Base-by-base conservation (phyloP, 768 basidiomycete genomes). In the Lentinula boryana region DNA sequence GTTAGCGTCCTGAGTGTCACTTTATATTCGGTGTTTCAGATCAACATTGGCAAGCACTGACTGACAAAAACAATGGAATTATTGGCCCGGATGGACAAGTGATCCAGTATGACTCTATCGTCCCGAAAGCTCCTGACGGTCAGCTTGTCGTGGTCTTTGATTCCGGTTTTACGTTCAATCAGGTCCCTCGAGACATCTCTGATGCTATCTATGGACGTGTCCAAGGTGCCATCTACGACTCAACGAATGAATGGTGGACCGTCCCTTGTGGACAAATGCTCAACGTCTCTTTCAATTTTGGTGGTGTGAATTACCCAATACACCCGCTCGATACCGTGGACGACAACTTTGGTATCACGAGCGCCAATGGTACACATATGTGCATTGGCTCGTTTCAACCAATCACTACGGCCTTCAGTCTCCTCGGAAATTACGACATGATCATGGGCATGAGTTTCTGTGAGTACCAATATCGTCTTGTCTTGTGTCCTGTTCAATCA, bases 361-460 rank as follows among this genome's bases (percentile, higher is more conserved):
- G 82, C 67, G 66, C 69, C 32, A 70, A 73, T 13, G 88, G 89
- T 44, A 79, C 75, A 63, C 70, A 78, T 58, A 79, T 82, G 1
- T 92, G 89, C 69, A 76, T 86, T 59, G 89, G 90, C 15, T 76
- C 87, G 83, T 93, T 90, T 78, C 91, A 93, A 78, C 91, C 90
- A 2, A 89, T 91, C 64, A 89, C 89, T 13, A 83, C 85, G 3
- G 88, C 89, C 4, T 90, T 91, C 74, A 86, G 87, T 75, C 64
- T 90, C 44, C 80, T 89, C 31, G 87, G 89, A 63, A 80, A 87
- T 68, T 93, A 89, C 64, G 90, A 93, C 65, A 85, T 91, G 78
- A 89, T 92, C 66, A 79, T 91, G 53, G 90, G 90, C 64, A 90
- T 91, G 88, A 81, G 80, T 58, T 90, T 92, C 75, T 60, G 89